These are phyloP conservation scores for Cryptosporidium parvum DNA, from an alignment of 169 alveolate species.

Conservation along the genomic window DNA sequence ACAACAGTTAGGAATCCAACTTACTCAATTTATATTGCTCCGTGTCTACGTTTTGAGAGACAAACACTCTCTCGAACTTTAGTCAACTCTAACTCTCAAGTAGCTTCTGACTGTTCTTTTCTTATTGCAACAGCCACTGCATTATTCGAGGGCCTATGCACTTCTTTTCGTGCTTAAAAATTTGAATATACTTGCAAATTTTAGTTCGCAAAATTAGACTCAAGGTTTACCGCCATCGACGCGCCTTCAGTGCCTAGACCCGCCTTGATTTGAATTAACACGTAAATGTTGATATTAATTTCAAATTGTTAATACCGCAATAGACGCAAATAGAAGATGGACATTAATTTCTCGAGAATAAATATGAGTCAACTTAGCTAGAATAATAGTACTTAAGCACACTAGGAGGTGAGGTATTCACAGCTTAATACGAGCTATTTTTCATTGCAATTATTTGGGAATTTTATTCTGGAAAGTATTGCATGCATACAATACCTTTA, in stretches of 20 bases:
- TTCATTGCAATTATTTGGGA: not conserved
- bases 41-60: slow-evolving; percentile 6
- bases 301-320: slow-evolving; percentile 20
- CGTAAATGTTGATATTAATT: slow-evolving; percentile 12
- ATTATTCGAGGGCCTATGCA: slow-evolving; percentile 47
- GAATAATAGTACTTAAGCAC: not conserved
- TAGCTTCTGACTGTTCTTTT: not conserved
- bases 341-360: not conserved
- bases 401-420: not conserved
- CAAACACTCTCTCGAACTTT: not conserved
- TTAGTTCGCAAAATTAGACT: slow-evolving; percentile 67
- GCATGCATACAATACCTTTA: slow-evolving; percentile 2
- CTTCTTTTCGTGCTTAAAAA: slow-evolving; percentile 24
- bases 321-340: slow-evolving; percentile 24
- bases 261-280: slow-evolving; percentile 32
- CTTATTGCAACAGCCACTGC: slow-evolving; percentile 36
- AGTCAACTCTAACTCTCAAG: slow-evolving; percentile 28
- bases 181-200: slow-evolving; percentile 56
- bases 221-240: slow-evolving; percentile 5
- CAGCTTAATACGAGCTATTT: not conserved
- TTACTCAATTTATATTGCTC: slow-evolving; percentile 2
- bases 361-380: not conserved
- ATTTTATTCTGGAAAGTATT: not conserved
- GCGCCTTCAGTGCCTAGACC: slow-evolving; percentile 17
- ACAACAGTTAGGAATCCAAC: not conserved